Percentiles rank a stretch among this genome's conserved stretches.
phyloP scores from a whole-genome alignment of 148 eudicot genomes.

The Amaranthus cruentus region DNA sequence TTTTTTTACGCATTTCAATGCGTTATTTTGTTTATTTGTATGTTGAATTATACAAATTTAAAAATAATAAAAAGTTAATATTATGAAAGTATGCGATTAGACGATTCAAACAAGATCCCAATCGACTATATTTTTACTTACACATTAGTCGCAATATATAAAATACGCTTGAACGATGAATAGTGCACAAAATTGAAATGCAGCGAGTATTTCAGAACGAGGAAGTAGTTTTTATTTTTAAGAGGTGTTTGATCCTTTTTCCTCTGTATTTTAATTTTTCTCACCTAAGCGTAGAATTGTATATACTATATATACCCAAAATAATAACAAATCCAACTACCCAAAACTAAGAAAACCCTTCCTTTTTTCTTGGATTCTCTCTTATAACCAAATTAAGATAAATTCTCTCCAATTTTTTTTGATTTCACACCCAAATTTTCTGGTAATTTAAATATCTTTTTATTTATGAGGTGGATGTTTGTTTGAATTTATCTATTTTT shows the following conservation, averaged over 20 bases:
- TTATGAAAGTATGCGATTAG: too few relatives aligned
- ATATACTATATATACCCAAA: constrained; percentile 16
- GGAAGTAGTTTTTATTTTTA: background rate
- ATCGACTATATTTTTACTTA: too few relatives aligned
- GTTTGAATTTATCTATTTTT: constrained; percentile 2
- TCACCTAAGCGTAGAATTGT: background rate
- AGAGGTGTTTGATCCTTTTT: constrained; percentile 20
- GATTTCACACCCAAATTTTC: constrained; percentile 18
- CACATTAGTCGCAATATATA: too few relatives aligned
- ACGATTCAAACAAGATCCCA: too few relatives aligned
- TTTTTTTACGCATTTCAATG: too few relatives aligned
- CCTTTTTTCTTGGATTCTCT: constrained; percentile 32
- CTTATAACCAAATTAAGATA: constrained; percentile 21
- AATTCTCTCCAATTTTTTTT: constrained; percentile 16
- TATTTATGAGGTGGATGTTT: constrained; percentile 19
- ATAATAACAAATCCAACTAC: constrained; percentile 23
- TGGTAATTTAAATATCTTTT: constrained; percentile 15
- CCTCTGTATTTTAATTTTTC: constrained; percentile 3
- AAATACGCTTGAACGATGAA: too few relatives aligned
- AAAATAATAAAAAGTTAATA: too few relatives aligned
- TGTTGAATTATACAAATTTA: too few relatives aligned
- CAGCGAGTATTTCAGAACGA: too few relatives aligned
- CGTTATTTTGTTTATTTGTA: too few relatives aligned
- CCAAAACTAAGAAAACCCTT: constrained; percentile 9
- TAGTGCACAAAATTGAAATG: too few relatives aligned